Percentiles rank a stretch among this genome's conserved stretches.
These are phyloP conservation scores for Yamadazyma paraphyllophila DNA, from an alignment of 805 yeast species.

Conservation along the genomic window DNA sequence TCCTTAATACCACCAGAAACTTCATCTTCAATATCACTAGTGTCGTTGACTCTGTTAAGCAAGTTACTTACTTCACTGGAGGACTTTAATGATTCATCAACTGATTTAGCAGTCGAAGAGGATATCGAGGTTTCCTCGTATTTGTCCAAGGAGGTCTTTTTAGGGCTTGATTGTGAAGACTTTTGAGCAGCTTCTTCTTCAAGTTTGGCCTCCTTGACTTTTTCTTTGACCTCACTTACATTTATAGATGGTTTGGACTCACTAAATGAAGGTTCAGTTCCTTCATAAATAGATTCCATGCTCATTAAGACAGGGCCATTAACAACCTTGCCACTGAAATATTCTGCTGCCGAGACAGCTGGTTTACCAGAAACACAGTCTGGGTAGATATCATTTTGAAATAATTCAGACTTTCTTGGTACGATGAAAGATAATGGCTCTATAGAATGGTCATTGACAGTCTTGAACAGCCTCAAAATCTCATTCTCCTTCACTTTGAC, in stretches of 20 bases:
- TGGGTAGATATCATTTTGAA: slow-evolving; percentile 91
- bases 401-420: slow-evolving; percentile 90
- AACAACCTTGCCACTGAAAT: slow-evolving; percentile 74
- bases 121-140: slow-evolving; percentile 5
- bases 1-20: slow-evolving; percentile 25
- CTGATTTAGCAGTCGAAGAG: slow-evolving; percentile 19
- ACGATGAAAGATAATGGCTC: slow-evolving; percentile 93
- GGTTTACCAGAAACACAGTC: slow-evolving; percentile 81
- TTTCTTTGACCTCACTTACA: slow-evolving; percentile 25
- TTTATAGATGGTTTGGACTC: slow-evolving; percentile 37
- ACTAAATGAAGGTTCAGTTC: slow-evolving; percentile 52
- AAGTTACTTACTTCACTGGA: slow-evolving; percentile 34
- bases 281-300: slow-evolving; percentile 79
- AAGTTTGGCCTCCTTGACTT: slow-evolving; percentile 18
- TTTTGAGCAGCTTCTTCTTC: slow-evolving; percentile 12
- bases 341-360: slow-evolving; percentile 76
- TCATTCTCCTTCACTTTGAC: slow-evolving; percentile 84
- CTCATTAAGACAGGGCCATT: slow-evolving; percentile 78
- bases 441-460: slow-evolving; percentile 77
- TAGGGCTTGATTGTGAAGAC: slow-evolving; percentile 13
- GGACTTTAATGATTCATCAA: slow-evolving; percentile 38
- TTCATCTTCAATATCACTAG: slow-evolving; percentile 39
- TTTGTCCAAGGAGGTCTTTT: slow-evolving; percentile 9
- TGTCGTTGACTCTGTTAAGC: slow-evolving; percentile 37
- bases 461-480: slow-evolving; percentile 76